phyloP scores from a whole-genome alignment of 768 basidiomycete genomes.

The Suillus discolor region DNA sequence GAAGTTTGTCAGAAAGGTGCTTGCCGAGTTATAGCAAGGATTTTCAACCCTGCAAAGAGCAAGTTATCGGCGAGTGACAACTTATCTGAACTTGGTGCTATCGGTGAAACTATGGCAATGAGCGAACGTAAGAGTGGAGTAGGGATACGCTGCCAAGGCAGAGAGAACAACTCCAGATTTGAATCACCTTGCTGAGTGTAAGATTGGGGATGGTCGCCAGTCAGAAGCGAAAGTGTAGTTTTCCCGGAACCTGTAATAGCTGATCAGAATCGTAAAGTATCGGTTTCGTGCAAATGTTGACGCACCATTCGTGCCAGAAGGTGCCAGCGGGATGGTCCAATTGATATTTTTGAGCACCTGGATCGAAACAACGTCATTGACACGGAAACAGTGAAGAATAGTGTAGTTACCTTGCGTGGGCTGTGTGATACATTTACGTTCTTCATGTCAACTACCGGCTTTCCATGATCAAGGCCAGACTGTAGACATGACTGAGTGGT shows the following conservation, averaged over 20 bases:
- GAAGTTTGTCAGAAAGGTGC: too few relatives aligned
- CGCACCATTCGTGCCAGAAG: slow-evolving; percentile 87
- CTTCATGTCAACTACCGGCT: slow-evolving; percentile 60
- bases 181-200: slow-evolving; percentile 62
- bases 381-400: background rate
- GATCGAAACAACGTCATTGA: background rate
- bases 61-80: too few relatives aligned
- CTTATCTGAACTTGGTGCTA: too few relatives aligned
- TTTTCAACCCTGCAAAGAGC: too few relatives aligned
- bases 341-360: slow-evolving; percentile 77
- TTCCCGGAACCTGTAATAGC: slow-evolving; percentile 79
- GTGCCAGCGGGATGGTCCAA: slow-evolving; percentile 89
- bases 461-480: slow-evolving; percentile 22
- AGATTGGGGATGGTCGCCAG: slow-evolving; percentile 95
- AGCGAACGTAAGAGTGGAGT: slow-evolving; percentile 66
- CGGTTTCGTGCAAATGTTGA: background rate
- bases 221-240: slow-evolving; percentile 90
- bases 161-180: slow-evolving; percentile 58
- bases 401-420: slow-evolving; percentile 52
- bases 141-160: slow-evolving; percentile 63
- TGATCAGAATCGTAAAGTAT: background rate
- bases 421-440: slow-evolving; percentile 73
- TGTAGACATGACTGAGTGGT: background rate
- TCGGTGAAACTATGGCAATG: slow-evolving; percentile 85
- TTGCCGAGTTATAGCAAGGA: too few relatives aligned